A percentile compares a stretch with the other conserved stretches of the same genome.
phyloP scores from a whole-genome alignment of 2,329 filamentous ascomycete species.

The Neonectria sp. region DNA sequence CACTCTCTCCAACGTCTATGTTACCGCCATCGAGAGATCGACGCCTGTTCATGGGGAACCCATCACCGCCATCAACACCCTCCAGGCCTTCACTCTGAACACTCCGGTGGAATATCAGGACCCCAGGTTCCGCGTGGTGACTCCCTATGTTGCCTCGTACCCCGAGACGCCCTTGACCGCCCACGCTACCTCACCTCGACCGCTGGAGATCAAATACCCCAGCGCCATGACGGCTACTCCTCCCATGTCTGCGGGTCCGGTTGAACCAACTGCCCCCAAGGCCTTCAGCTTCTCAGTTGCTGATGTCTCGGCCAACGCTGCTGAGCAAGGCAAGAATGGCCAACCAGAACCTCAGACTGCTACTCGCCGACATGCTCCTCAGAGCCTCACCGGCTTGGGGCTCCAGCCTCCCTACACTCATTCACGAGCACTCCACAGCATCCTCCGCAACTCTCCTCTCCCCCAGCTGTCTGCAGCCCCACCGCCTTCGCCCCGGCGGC shows the following conservation, averaged over 20 bases:
- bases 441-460: constrained; percentile 76
- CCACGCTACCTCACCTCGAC: constrained; percentile 64
- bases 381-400: constrained; percentile 32
- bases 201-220: constrained; percentile 64
- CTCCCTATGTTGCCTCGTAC: constrained; percentile 62
- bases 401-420: constrained; percentile 69
- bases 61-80: constrained; percentile 65
- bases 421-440: constrained; percentile 72
- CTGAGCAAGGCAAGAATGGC: constrained; percentile 12
- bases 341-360: constrained; percentile 37
- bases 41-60: constrained; percentile 64
- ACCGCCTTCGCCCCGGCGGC: constrained; percentile 67
- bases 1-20: constrained; percentile 76
- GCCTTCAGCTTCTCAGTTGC: constrained; percentile 64
- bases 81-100: constrained; percentile 50
- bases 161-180: constrained; percentile 70
- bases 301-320: constrained; percentile 47
- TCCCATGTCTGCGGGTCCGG: constrained; percentile 68
- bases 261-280: constrained; percentile 58
- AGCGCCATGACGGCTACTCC: constrained; percentile 73
- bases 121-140: constrained; percentile 54
- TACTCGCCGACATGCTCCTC: constrained; percentile 27
- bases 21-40: constrained; percentile 73
- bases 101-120: constrained; percentile 52
- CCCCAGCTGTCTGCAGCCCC: constrained; percentile 66